These are phyloP conservation scores for Elsinoe arachidis DNA, from an alignment of 2,329 filamentous ascomycete genomes.

Conservation along the genomic window DNA sequence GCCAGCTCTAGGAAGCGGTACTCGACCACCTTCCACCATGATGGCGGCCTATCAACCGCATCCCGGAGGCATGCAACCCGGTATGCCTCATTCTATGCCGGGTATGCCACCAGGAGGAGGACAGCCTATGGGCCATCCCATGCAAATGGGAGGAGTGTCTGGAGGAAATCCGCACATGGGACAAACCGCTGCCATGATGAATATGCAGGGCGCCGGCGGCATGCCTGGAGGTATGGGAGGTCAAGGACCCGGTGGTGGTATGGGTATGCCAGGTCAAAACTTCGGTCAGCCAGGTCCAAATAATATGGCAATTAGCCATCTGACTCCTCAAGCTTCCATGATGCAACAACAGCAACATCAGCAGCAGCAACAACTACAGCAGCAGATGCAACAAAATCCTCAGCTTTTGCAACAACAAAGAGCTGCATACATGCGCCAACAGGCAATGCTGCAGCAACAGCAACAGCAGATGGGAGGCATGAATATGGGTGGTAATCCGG, in stretches of 20 bases:
- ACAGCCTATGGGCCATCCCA: slow-evolving; percentile 60
- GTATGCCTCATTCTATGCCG: slow-evolving; percentile 55
- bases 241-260: slow-evolving; percentile 23
- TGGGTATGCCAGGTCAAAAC: slow-evolving; percentile 29
- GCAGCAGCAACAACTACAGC: slow-evolving; percentile 31
- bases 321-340: slow-evolving; percentile 55
- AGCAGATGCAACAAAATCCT: slow-evolving; percentile 45
- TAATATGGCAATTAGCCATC: slow-evolving; percentile 62
- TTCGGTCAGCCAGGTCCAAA: slow-evolving; percentile 46
- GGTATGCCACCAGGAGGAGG: slow-evolving; percentile 59
- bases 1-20: background rate
- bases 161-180: slow-evolving; percentile 62
- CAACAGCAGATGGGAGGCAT: slow-evolving; percentile 29
- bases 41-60: slow-evolving; percentile 71
- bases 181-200: slow-evolving; percentile 64
- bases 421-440: slow-evolving; percentile 30
- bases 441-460: slow-evolving; percentile 24
- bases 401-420: slow-evolving; percentile 31
- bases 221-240: slow-evolving; percentile 32
- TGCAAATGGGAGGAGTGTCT: slow-evolving; percentile 65
- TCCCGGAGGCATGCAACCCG: slow-evolving; percentile 62
- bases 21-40: slow-evolving; percentile 24
- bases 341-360: slow-evolving; percentile 39
- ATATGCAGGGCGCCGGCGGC: slow-evolving; percentile 58
- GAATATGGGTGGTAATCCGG: slow-evolving; percentile 46